phyloP scores from a whole-genome alignment of 2,329 filamentous ascomycete species.

The Ceratocystis variospora region DNA sequence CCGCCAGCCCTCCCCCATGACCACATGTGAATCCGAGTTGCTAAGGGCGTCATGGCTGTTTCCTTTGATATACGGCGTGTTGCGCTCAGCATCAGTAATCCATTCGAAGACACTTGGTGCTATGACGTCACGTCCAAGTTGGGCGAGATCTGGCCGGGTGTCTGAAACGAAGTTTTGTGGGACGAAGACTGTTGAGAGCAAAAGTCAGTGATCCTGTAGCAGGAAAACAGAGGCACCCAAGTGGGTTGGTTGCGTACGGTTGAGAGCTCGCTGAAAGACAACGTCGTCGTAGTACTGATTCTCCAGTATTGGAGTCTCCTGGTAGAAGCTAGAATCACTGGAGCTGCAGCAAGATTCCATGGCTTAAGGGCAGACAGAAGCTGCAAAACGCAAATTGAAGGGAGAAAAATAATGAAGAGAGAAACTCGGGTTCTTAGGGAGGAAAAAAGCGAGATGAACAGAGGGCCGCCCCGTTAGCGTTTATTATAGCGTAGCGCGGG shows the following conservation, averaged over 20 bases:
- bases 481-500: neutral
- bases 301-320: conserved; percentile 35
- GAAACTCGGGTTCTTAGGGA: neutral
- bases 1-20: conserved; percentile 54
- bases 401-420: neutral
- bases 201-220: neutral
- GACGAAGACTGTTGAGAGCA: conserved; percentile 33
- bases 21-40: conserved; percentile 41
- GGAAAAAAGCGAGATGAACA: neutral
- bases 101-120: conserved; percentile 41
- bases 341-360: neutral
- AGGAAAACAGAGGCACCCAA: neutral
- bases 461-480: neutral
- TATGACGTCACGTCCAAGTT: conserved; percentile 40
- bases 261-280: conserved; percentile 38
- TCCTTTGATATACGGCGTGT: conserved; percentile 45
- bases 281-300: conserved; percentile 46
- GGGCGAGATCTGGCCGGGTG: conserved; percentile 32
- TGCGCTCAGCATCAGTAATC: conserved; percentile 50
- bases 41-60: conserved; percentile 49
- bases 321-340: conserved; percentile 43
- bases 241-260: conserved; percentile 28
- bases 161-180: conserved; percentile 29
- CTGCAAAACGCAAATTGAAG: too few relatives aligned
- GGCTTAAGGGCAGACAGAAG: neutral